Evolutionary conservation across 2,329 filamentous ascomycete species (phyloP), one percentile per base, ranked within the genome.

Genomic region (Paracorniculantispora psalliotae): DNA sequence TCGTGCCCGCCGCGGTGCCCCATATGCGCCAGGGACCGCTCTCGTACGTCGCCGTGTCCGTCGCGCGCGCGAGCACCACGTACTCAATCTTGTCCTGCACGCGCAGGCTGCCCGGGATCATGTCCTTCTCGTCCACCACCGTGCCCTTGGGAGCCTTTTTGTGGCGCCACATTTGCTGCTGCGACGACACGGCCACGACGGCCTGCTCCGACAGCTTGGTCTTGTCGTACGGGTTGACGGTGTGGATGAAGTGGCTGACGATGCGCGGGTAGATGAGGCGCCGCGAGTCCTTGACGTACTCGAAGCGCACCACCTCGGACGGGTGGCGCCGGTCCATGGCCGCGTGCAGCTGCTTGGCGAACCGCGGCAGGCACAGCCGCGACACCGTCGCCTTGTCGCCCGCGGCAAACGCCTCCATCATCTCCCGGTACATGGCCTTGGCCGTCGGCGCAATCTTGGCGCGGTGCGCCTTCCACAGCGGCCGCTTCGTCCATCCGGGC

Each of bases 11-110:
- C 30, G 83, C 74, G 21, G 83, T 87, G 15, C 88, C 87, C 81
- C 86, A 88, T 53, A 90, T 71, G 68, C 76, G 78, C 88, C 88
- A 91, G 2, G 78, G 75, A 28, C 70, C 73, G 59, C 77, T 69
- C 67, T 75, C 68, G 63, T 75, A 81, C 21, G 80, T 82, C 57
- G 67, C 71, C 49, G 72, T 73, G 67, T 79, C 73, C 46, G 81
- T 62, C 30, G 71, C 59, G 28, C 78, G 67, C 67, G 84, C 82
- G 48, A 91, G 63, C 41, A 89, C 85, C 4, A 91, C 63, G 66
- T 90, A 84, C 75, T 91, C 88, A 1, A 79, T 69, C 64, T 86
- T 77, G 52, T 82, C 74, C 66, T 81, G 79, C 63, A 80, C 74
- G 66, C 78, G 78, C 47, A 77, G 76, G 61, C 73, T 77, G 2